A percentile compares a stretch with the other conserved stretches of the same genome.
Conservation (phyloP, 257 asterid genomes). For the Salvia hispanica region DNA sequence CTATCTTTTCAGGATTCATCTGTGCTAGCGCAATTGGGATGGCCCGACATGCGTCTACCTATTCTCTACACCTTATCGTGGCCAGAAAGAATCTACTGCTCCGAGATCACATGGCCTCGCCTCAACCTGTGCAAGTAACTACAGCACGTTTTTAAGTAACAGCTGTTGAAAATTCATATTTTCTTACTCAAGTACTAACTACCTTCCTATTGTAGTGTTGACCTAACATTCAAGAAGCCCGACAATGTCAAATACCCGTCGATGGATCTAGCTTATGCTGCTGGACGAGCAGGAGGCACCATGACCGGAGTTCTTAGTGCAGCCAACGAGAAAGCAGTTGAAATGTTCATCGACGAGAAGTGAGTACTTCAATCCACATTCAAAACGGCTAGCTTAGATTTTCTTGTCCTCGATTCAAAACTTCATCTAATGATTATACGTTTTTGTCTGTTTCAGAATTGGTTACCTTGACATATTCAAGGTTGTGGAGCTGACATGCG, state of each 20-base stretch:
- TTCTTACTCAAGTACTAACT: not conserved
- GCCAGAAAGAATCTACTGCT: slow-evolving; percentile 89
- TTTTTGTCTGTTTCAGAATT: slow-evolving; percentile 56
- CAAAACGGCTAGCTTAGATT: not conserved
- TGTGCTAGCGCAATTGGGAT: slow-evolving; percentile 85
- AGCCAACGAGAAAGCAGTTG: slow-evolving; percentile 99
- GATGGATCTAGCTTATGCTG: slow-evolving; percentile 95
- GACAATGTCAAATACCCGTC: slow-evolving; percentile 97
- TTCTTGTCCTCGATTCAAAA: not conserved
- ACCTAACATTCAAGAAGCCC: slow-evolving; percentile 81
- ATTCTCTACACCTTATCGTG: slow-evolving; percentile 93
- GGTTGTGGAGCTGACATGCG: slow-evolving; percentile 91
- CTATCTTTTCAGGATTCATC: slow-evolving; percentile 74
- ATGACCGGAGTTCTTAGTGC: slow-evolving; percentile 99
- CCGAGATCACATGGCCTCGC: slow-evolving; percentile 97
- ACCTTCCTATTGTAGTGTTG: slow-evolving; percentile 52
- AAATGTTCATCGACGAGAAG: slow-evolving; percentile 82
- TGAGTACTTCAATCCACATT: slow-evolving; percentile 35
- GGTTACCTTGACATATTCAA: slow-evolving; percentile 86
- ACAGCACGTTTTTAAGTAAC: not conserved
- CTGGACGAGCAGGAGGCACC: slow-evolving; percentile 98
- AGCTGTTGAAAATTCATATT: slow-evolving; percentile 2
- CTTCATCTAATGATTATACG: not conserved
- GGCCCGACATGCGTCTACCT: slow-evolving; percentile 99
- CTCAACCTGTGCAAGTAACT: slow-evolving; percentile 98